Evolutionary conservation across 78 protist genomes (phyloP).

Genomic region (Dictyostelium purpureum): DNA sequence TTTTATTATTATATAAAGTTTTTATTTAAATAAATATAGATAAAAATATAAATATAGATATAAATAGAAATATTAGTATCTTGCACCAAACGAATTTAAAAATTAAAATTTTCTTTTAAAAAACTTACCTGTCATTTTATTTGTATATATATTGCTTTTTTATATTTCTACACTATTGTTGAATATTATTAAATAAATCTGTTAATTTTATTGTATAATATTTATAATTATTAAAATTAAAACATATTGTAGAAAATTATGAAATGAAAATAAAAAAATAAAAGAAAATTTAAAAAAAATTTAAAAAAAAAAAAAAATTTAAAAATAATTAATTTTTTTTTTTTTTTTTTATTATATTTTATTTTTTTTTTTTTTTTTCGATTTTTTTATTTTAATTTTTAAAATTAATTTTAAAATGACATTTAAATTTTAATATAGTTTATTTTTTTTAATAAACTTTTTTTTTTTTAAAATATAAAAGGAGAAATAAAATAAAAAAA

Average conservation of each 20-base stretch:
- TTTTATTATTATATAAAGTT: background rate
- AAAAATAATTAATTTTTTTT: no score
- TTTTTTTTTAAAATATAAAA: background rate
- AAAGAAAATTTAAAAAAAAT: background rate
- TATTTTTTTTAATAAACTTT: background rate
- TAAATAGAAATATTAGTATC: background rate
- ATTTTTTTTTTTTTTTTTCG: background rate
- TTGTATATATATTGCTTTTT: background rate
- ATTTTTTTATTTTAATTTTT: background rate
- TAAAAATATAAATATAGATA: background rate
- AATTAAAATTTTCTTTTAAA: no score
- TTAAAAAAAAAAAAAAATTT: background rate
- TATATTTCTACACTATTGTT: background rate
- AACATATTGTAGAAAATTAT: background rate
- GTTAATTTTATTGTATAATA: background rate
- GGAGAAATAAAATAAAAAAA: background rate
- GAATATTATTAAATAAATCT: background rate
- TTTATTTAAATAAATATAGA: background rate
- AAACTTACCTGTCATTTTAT: constrained; percentile 4
- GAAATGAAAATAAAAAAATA: no score
- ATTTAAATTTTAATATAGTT: background rate
- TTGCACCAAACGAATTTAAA: no score
- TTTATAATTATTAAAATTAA: background rate
- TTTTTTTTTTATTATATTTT: no score
- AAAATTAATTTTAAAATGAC: background rate